Evolutionary conservation across 495 filamentous ascomycete genomes (phyloP).

Genomic region (Terfezia claveryi): DNA sequence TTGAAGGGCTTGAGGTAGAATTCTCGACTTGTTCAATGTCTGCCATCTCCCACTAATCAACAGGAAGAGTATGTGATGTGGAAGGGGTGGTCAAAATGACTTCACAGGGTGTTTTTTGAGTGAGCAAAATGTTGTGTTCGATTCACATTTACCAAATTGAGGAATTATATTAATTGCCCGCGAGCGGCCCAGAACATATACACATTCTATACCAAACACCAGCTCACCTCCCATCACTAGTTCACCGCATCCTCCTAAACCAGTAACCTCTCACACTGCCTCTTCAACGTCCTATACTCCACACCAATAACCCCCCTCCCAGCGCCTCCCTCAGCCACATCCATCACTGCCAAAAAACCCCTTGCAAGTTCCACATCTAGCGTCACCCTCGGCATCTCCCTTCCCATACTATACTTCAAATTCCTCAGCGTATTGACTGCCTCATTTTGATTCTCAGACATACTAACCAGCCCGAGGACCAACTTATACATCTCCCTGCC

Average conservation of each 20-base stretch:
- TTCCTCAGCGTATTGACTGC: constrained; percentile 29
- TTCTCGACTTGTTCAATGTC: too few species aligned
- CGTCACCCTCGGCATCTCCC: constrained; percentile 32
- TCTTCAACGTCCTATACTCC: not conserved
- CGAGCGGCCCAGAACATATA: too few species aligned
- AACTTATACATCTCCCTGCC: constrained; percentile 33
- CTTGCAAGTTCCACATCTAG: constrained; percentile 23
- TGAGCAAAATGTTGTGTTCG: too few species aligned
- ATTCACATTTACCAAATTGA: too few species aligned
- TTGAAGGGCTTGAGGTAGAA: too few species aligned
- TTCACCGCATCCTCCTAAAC: constrained; percentile 1
- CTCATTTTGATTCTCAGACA: constrained; percentile 24
- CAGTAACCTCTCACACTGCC: constrained; percentile 1
- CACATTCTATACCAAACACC: too few species aligned
- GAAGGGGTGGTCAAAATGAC: too few species aligned
- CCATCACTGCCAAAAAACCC: constrained; percentile 7
- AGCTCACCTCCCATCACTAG: too few species aligned
- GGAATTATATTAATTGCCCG: too few species aligned
- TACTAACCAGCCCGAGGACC: constrained; percentile 31
- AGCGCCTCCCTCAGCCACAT: constrained; percentile 9
- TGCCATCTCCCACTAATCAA: too few species aligned
- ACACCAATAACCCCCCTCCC: not conserved
- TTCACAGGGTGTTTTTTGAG: too few species aligned
- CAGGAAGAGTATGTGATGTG: too few species aligned
- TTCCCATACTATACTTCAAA: constrained; percentile 34